These are phyloP conservation scores for Malus sylvestris DNA, from an alignment of 306 rosid genomes.

Conservation along the genomic window DNA sequence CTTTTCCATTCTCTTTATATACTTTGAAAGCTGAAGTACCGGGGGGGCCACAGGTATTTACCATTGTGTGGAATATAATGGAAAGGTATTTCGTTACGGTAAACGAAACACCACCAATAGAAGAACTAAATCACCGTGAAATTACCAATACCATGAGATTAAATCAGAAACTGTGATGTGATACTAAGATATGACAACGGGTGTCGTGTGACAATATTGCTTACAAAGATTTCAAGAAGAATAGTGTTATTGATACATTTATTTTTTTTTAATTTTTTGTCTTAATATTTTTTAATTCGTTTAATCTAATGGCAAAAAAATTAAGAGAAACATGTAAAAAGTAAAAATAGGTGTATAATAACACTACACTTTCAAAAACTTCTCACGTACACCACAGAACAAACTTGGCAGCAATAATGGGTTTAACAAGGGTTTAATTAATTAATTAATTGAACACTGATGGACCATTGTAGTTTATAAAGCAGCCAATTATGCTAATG, in stretches of 20 bases:
- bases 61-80: conserved; percentile 5
- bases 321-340: no score
- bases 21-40: background rate
- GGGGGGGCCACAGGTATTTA: background rate
- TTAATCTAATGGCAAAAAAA: fast-evolving
- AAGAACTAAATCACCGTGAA: conserved; percentile 1
- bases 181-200: background rate
- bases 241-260: no score
- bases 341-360: no score
- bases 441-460: background rate
- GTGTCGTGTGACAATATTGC: background rate
- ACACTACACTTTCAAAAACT: background rate
- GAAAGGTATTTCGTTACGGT: conserved; percentile 25
- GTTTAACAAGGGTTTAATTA: background rate
- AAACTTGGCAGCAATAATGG: conserved; percentile 5
- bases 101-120: conserved; percentile 20
- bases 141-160: background rate
- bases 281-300: no score
- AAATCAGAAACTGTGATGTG: background rate
- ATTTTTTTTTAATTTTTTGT: no score
- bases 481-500: conserved; percentile 16
- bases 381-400: background rate
- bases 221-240: background rate
- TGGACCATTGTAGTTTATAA: background rate
- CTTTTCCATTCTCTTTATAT: no score